Evolutionary conservation across 2,329 filamentous ascomycete genomes (phyloP), one percentile per base, ranked within the genome.

Genomic region (Aspergillus sp.): DNA sequence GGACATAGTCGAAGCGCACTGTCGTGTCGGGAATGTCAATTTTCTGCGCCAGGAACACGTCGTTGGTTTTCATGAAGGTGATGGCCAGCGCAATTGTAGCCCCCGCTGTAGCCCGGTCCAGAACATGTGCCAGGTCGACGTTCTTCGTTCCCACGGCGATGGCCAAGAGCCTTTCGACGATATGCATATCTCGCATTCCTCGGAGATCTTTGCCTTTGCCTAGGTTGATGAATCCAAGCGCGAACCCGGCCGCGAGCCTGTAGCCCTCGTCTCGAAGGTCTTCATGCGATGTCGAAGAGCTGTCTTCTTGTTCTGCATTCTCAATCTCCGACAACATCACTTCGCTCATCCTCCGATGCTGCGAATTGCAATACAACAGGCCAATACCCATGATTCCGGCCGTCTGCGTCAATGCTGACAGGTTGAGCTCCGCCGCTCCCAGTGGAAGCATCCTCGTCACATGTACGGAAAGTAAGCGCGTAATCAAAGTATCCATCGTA

Each of bases 291-390:
- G 36, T 39, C 44, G 73, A 67, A 28, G 75, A 74, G 4, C 75
- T 73, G 49, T 96, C 90, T 45, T 91, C 86, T 34, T 86, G 78
- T 28, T 93, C 88, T 44, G 88, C 78, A 52, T 90, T 85, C 63
- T 96, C 89, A 50, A 98, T 93, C 64, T 98, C 93, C 0, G 91
- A 97, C 43, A 98, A 80, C 88, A 98, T 96, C 12, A 97, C 88
- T 65, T 98, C 93, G 62, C 89, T 97, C 93, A 98, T 98, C 34
- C 94, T 83, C 29, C 94, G 86, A 68, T 98, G 94, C 60, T 97
- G 91, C 29, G 90, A 96, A 62, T 90, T 86, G 69, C 86, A 94
- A 66, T 97, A 98, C 1, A 98, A 74, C 36, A 98, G 71, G 0
- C 93, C 93, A 54, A 98, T 95, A 1, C 93, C 93, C 88, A 98